Conservation (phyloP, 2,329 filamentous ascomycete species). For the Sarocladiaceae sp. region DNA sequence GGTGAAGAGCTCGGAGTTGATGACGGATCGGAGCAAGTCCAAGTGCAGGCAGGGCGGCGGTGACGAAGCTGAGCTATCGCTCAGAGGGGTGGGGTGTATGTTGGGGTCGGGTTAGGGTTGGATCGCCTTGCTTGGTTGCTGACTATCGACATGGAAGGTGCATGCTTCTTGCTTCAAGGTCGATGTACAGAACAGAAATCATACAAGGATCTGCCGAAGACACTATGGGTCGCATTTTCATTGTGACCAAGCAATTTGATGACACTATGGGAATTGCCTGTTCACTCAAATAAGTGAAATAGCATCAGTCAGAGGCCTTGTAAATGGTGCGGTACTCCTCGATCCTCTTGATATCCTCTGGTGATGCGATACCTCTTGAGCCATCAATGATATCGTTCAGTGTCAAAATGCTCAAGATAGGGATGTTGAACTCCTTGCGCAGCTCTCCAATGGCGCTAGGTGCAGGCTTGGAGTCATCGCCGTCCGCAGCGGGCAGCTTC, state of each 20-base stretch:
- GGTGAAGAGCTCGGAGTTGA: neutral
- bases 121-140: too few relatives aligned
- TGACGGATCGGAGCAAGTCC: neutral
- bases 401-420: constrained; percentile 78
- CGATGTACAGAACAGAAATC: too few relatives aligned
- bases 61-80: neutral
- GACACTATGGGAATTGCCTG: neutral
- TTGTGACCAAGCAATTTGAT: too few relatives aligned
- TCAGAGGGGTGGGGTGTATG: too few relatives aligned
- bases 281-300: too few relatives aligned
- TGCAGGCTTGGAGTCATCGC: constrained; percentile 64
- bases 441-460: constrained; percentile 84
- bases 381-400: constrained; percentile 78
- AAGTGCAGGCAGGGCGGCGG: neutral
- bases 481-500: constrained; percentile 63
- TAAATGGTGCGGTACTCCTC: constrained; percentile 70
- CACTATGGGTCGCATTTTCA: too few relatives aligned
- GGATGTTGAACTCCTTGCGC: constrained; percentile 76
- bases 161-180: too few relatives aligned
- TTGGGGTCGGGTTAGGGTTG: too few relatives aligned
- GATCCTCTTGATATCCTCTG: constrained; percentile 60
- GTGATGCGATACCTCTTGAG: constrained; percentile 56
- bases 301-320: constrained; percentile 58
- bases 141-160: too few relatives aligned
- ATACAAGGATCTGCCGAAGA: too few relatives aligned